phyloP scores from a whole-genome alignment of 108 stramenopile species.

The Chaetoceros muelleri region DNA sequence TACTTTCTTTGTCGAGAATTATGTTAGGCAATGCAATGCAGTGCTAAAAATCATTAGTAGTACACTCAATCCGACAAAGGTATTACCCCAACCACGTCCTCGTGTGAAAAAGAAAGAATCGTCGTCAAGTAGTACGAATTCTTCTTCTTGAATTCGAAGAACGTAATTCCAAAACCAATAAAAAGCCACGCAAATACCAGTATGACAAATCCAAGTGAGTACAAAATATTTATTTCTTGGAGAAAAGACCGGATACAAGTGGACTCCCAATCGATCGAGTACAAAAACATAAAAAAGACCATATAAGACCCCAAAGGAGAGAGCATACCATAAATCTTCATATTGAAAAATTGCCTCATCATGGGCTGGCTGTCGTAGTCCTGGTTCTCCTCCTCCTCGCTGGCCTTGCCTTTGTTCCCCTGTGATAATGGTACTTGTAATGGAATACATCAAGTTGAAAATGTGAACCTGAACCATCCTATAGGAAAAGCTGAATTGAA shows the following conservation, averaged over 20 bases:
- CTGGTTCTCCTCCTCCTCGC: too few species aligned
- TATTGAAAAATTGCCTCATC: slow-evolving; percentile 30
- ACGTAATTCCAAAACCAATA: too few species aligned
- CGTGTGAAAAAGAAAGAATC: too few species aligned
- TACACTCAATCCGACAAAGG: too few species aligned
- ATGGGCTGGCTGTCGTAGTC: too few species aligned
- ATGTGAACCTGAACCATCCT: slow-evolving; percentile 61
- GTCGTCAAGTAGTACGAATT: too few species aligned
- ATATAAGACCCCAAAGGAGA: slow-evolving; percentile 32
- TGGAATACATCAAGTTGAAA: slow-evolving; percentile 50
- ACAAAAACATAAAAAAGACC: slow-evolving; percentile 48
- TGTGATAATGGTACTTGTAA: slow-evolving; percentile 28
- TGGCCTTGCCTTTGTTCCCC: neutral
- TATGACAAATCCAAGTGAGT: slow-evolving; percentile 29
- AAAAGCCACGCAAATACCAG: too few species aligned
- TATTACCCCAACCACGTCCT: too few species aligned
- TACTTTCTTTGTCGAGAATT: too few species aligned
- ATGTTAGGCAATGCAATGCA: too few species aligned
- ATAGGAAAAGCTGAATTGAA: slow-evolving; percentile 45
- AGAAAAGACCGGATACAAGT: slow-evolving; percentile 72
- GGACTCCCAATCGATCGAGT: slow-evolving; percentile 71
- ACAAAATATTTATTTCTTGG: slow-evolving; percentile 37
- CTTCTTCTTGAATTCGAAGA: too few species aligned
- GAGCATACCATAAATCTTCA: slow-evolving; percentile 46
- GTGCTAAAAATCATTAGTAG: too few species aligned